phyloP scores from a whole-genome alignment of 2,329 filamentous ascomycete genomes.

The Beauveria caledonica region DNA sequence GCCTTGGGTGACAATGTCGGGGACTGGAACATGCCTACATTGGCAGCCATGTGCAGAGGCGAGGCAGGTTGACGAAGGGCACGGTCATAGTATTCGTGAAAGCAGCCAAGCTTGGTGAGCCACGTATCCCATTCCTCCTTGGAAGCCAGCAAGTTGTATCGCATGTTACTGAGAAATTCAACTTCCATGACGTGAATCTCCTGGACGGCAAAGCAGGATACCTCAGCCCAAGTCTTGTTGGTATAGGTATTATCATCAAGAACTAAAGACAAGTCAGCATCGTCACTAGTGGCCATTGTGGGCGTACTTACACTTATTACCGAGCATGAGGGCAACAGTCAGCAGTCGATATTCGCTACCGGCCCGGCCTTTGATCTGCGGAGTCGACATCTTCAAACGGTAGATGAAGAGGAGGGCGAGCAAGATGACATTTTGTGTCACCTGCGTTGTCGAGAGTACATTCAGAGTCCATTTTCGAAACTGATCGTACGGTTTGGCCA shows the following conservation, averaged over 20 bases:
- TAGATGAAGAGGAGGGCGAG: constrained; percentile 89
- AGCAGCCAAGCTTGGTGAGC: constrained; percentile 74
- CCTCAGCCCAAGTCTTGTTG: constrained; percentile 98
- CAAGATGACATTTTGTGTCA: constrained; percentile 90
- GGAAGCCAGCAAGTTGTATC: constrained; percentile 84
- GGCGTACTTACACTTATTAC: constrained; percentile 73
- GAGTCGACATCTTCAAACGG: constrained; percentile 82
- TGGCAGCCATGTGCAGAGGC: constrained; percentile 29
- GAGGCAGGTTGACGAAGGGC: constrained; percentile 43
- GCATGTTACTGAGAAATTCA: constrained; percentile 98
- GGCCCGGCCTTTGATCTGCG: constrained; percentile 77
- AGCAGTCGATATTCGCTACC: constrained; percentile 90
- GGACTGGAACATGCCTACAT: constrained; percentile 27
- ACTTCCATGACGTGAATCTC: constrained; percentile 99
- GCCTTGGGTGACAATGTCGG: constrained; percentile 43
- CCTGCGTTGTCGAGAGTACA: constrained; percentile 87
- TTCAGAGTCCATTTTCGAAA: constrained; percentile 93
- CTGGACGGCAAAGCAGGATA: constrained; percentile 84
- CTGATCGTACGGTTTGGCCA: constrained; percentile 67
- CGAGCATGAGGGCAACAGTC: constrained; percentile 93
- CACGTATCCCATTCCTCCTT: constrained; percentile 80
- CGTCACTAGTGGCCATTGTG: neutral
- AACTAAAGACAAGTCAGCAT: constrained; percentile 42
- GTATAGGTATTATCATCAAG: constrained; percentile 98
- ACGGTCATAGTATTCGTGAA: constrained; percentile 73